Evolutionary conservation across 805 yeast genomes (phyloP), one percentile per base, ranked within the genome.

Genomic region (Ogataea kodamae): DNA sequence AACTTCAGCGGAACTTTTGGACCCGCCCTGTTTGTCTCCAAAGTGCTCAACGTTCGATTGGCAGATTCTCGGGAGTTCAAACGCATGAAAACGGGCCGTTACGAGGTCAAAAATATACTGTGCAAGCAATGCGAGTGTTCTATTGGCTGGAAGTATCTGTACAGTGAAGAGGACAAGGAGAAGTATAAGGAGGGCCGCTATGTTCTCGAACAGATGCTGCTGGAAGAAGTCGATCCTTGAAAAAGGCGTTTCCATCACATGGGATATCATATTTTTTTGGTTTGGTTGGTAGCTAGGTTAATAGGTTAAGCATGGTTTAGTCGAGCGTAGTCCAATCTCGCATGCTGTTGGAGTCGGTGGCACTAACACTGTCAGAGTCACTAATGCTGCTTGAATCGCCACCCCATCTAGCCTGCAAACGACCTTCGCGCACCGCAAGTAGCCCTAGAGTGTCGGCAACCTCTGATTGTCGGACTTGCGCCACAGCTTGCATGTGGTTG

Each of bases 131-230:
- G 65, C 35, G 37, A 45, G 12, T 31, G 28, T 7, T 38, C 42
- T 14, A 18, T 61, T 9, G 65, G 65, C 9, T 61, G 65, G 65
- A 57, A 56, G 36, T 61, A 61, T 32, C 35, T 61, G 10, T 50
- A 43, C 27, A 46, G 59, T 31, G 55, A 56, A 19, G 48, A 49
- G 19, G 38, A 42, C 5, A 40, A 46, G 16, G 58, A 61, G 38
- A 52, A 45, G 25, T 60, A 60, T 32, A 61, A 61, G 33, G 55
- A 53, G 37, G 57, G 57, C n/a, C 47, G 59, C 19, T 61, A 39
- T 33, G 64, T 61, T 18, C 52, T 61, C 32, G 65, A 61, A 41
- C 33, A 45, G n/a, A 47, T 39, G 12, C 35, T 43, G 15, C 35
- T 55, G 20, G 58, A 54, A 36, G 52, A 41, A 25, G 52, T 42